A percentile compares a stretch with the other conserved stretches of the same genome.
Conservation (phyloP, 148 eudicot genomes). For the Rhododendron williamsianum region DNA sequence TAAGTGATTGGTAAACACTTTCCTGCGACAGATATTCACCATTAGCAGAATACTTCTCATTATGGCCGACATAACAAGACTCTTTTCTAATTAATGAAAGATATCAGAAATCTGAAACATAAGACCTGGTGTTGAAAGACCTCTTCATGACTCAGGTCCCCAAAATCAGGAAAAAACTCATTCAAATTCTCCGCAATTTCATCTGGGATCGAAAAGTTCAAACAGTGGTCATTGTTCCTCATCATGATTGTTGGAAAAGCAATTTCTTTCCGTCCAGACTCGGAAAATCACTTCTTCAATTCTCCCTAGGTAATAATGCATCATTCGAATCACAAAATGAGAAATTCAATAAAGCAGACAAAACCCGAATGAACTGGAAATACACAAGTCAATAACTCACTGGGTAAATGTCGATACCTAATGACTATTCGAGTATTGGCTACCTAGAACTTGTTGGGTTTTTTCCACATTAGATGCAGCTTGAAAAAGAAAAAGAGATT, state of each 20-base stretch:
- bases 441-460: not conserved
- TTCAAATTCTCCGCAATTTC: constrained; percentile 44
- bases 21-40: constrained; percentile 33
- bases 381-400: constrained; percentile 1
- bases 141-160: constrained; percentile 57
- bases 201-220: constrained; percentile 26
- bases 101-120: not conserved
- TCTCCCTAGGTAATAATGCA: not conserved
- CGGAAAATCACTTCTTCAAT: not conserved
- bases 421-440: not conserved
- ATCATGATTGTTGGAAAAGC: constrained; percentile 17
- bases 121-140: constrained; percentile 68
- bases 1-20: constrained; percentile 44
- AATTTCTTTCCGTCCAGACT: not conserved
- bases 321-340: not conserved
- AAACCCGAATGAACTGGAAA: not conserved
- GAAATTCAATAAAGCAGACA: not conserved
- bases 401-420: not conserved
- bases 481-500: no score
- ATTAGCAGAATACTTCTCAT: not conserved
- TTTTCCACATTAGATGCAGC: no score
- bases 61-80: not conserved
- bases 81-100: not conserved
- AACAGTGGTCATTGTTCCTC: constrained; percentile 25
- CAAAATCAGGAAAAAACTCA: constrained; percentile 54